These are phyloP conservation scores for Plasmodium reichenowi DNA, from an alignment of 169 alveolate genomes.

Conservation along the genomic window DNA sequence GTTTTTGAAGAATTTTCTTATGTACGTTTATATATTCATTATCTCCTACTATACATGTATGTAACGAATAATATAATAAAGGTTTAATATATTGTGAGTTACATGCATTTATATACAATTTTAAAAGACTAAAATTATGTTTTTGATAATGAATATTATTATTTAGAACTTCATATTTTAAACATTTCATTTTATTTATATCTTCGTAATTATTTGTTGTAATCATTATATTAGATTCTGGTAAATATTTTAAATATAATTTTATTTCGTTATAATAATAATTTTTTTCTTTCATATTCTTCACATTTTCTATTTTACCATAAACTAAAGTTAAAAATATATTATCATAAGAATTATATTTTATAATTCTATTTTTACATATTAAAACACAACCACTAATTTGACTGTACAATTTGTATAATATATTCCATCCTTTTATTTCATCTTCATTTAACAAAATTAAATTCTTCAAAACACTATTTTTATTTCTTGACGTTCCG, in stretches of 20 bases:
- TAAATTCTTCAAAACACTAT: constrained; percentile 38
- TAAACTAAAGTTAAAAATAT: constrained; percentile 52
- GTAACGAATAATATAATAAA: constrained; percentile 30
- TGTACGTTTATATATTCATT: constrained; percentile 31
- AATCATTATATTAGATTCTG: constrained; percentile 52
- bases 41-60: constrained; percentile 72
- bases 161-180: constrained; percentile 24
- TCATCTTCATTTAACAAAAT: constrained; percentile 6
- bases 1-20: constrained; percentile 9
- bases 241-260: constrained; percentile 28
- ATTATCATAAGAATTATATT: constrained; percentile 32
- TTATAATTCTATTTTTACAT: constrained; percentile 47
- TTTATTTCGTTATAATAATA: constrained; percentile 11
- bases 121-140: constrained; percentile 34
- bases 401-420: constrained; percentile 35
- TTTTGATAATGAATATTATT: constrained; percentile 22
- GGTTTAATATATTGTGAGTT: constrained; percentile 51
- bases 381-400: constrained; percentile 45
- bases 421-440: not conserved
- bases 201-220: constrained; percentile 25
- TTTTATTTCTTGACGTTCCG: constrained; percentile 19
- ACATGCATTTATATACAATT: constrained; percentile 28
- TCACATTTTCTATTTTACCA: constrained; percentile 24
- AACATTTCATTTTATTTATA: not conserved
- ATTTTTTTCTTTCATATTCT: not conserved